phyloP scores from a whole-genome alignment of 352 stramenopile genomes.

The Globisporangium lucens region DNA sequence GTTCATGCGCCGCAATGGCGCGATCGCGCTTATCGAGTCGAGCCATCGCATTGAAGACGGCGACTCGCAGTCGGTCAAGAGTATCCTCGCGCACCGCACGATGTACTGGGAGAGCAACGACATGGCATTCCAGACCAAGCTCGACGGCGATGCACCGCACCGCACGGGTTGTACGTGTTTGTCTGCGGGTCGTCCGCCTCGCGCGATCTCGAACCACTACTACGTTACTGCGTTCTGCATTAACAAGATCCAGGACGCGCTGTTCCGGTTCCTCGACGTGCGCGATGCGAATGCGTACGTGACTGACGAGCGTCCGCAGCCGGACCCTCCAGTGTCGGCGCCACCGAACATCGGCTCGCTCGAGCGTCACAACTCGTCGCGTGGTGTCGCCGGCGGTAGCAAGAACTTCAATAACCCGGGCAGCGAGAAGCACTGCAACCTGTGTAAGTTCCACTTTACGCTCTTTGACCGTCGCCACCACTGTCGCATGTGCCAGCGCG shows the following conservation, averaged over 20 bases:
- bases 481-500: slow-evolving; percentile 87
- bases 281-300: slow-evolving; percentile 80
- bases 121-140: slow-evolving; percentile 60
- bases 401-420: slow-evolving; percentile 63
- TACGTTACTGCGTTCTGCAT: slow-evolving; percentile 88
- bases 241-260: slow-evolving; percentile 82
- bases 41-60: slow-evolving; percentile 84
- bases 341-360: slow-evolving; percentile 36
- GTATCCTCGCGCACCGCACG: slow-evolving; percentile 79
- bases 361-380: slow-evolving; percentile 51
- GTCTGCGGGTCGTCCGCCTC: slow-evolving; percentile 61
- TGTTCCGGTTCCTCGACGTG: slow-evolving; percentile 81
- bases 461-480: slow-evolving; percentile 88
- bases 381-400: slow-evolving; percentile 22
- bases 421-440: slow-evolving; percentile 88
- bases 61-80: slow-evolving; percentile 85
- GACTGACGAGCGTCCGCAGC: slow-evolving; percentile 61
- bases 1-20: slow-evolving; percentile 82
- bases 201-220: slow-evolving; percentile 81
- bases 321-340: slow-evolving; percentile 55
- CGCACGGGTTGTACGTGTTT: slow-evolving; percentile 84
- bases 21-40: slow-evolving; percentile 85
- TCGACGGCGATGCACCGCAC: slow-evolving; percentile 78
- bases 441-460: slow-evolving; percentile 89
- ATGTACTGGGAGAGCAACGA: slow-evolving; percentile 91